A percentile compares a stretch with the other conserved stretches of the same genome.
phyloP scores from a whole-genome alignment of 1,139 yeast species.

The Kodamaea suecica region DNA sequence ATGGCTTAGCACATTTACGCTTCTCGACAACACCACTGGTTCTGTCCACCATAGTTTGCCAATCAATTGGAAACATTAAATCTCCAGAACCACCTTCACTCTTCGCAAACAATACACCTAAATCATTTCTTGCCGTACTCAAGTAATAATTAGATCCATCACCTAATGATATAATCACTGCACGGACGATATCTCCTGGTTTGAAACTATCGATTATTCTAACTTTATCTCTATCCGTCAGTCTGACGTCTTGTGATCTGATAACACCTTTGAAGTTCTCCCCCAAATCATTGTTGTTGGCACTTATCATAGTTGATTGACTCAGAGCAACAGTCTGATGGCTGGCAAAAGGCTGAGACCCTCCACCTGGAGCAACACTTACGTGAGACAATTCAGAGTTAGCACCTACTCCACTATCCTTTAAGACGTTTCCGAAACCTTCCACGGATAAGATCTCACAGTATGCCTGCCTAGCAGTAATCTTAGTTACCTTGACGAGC shows the following conservation, averaged over 20 bases:
- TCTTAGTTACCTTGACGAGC: constrained; percentile 67
- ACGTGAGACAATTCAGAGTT: constrained; percentile 50
- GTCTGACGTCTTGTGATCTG: constrained; percentile 82
- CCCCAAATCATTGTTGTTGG: constrained; percentile 65
- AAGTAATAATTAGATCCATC: constrained; percentile 91
- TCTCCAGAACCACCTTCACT: constrained; percentile 69
- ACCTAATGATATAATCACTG: constrained; percentile 78
- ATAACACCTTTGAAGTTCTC: constrained; percentile 91
- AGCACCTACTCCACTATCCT: constrained; percentile 67
- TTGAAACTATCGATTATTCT: constrained; percentile 73
- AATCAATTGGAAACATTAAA: constrained; percentile 85
- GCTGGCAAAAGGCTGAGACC: constrained; percentile 44
- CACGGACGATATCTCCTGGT: constrained; percentile 93
- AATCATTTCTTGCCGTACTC: constrained; percentile 84
- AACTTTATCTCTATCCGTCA: constrained; percentile 87
- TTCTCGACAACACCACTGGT: constrained; percentile 70
- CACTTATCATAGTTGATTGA: constrained; percentile 31
- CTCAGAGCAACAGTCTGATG: constrained; percentile 47
- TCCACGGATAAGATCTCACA: constrained; percentile 85
- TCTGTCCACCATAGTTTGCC: constrained; percentile 91
- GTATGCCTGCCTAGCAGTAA: constrained; percentile 67
- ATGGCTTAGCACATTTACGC: constrained; percentile 93
- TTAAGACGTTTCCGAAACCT: constrained; percentile 52
- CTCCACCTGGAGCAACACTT: constrained; percentile 46
- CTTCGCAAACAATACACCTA: constrained; percentile 90